Evolutionary conservation across 2,329 filamentous ascomycete genomes (phyloP).

Genomic region (Colletotrichum sp.): DNA sequence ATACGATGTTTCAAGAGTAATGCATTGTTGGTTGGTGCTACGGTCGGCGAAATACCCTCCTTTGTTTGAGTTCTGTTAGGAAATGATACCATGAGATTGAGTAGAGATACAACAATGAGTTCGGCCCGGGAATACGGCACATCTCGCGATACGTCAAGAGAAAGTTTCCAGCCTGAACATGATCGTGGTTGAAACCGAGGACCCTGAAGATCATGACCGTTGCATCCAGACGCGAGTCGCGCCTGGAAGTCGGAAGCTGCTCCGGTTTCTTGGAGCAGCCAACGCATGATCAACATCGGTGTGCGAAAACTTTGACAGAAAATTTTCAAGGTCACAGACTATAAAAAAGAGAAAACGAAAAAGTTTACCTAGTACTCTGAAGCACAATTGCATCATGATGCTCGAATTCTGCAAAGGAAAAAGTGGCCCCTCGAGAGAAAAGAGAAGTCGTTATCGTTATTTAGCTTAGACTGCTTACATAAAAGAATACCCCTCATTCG

Average conservation of each 20-base stretch:
- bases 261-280: neutral
- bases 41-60: neutral
- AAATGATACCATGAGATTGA: neutral
- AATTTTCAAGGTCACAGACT: neutral
- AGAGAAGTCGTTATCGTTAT: neutral
- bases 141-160: too few species aligned
- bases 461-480: neutral
- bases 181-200: neutral
- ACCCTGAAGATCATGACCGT: neutral
- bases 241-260: neutral
- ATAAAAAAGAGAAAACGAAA: neutral
- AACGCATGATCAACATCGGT: neutral
- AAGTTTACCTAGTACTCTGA: neutral
- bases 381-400: neutral
- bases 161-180: neutral
- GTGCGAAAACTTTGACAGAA: neutral
- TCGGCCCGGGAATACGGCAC: too few species aligned
- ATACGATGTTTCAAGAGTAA: neutral
- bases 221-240: neutral
- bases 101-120: too few species aligned
- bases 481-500: constrained; percentile 16
- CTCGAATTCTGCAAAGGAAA: neutral
- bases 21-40: neutral
- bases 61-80: neutral
- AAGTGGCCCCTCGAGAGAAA: neutral